Percentiles rank a stretch among this genome's conserved stretches.
These are phyloP conservation scores for Vigna unguiculata DNA, from an alignment of 306 rosid genomes.

Conservation along the genomic window DNA sequence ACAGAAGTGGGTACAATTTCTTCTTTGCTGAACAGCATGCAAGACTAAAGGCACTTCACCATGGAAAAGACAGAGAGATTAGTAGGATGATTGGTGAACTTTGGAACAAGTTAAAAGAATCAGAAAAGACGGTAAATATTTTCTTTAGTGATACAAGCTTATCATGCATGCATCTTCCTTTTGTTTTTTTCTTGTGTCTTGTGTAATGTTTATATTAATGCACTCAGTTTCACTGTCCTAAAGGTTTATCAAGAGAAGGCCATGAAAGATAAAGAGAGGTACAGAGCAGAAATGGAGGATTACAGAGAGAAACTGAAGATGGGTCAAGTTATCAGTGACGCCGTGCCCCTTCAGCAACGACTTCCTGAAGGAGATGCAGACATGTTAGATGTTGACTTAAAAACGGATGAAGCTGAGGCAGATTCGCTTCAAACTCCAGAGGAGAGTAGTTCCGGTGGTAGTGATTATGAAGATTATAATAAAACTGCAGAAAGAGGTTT, in stretches of 20 bases:
- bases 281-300: slow-evolving; percentile 77
- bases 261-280: slow-evolving; percentile 81
- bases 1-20: slow-evolving; percentile 94
- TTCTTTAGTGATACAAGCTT: background rate
- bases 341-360: slow-evolving; percentile 76
- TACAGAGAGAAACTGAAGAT: slow-evolving; percentile 66
- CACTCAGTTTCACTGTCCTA: slow-evolving; percentile 7
- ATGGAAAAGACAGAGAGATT: slow-evolving; percentile 85
- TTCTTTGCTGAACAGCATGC: slow-evolving; percentile 97
- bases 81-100: slow-evolving; percentile 93
- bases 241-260: slow-evolving; percentile 95
- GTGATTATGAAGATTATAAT: slow-evolving; percentile 60
- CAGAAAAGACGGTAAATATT: slow-evolving; percentile 69
- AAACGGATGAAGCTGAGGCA: slow-evolving; percentile 55
- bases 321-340: slow-evolving; percentile 70
- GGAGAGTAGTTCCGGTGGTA: slow-evolving; percentile 63
- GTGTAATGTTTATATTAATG: background rate
- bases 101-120: slow-evolving; percentile 78
- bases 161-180: background rate
- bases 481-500: slow-evolving; percentile 46
- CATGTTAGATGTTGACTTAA: slow-evolving; percentile 52
- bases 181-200: background rate
- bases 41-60: slow-evolving; percentile 76
- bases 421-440: slow-evolving; percentile 55
- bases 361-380: slow-evolving; percentile 58